Evolutionary conservation across 768 basidiomycete genomes (phyloP), one percentile per base, ranked within the genome.

Genomic region (Favolaschia claudopus): DNA sequence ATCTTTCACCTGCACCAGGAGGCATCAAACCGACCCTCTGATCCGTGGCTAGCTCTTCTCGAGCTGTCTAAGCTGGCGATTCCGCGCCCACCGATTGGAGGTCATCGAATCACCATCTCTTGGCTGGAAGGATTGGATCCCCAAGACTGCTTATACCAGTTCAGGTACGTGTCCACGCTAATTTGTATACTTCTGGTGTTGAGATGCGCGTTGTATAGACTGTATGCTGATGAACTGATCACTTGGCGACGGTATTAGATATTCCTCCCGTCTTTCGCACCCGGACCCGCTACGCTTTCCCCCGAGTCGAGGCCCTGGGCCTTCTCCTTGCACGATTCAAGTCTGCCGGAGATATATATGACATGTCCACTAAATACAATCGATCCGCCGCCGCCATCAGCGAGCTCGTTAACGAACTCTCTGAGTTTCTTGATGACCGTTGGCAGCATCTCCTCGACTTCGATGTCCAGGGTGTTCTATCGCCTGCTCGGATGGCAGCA

Each of bases 381-480:
- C 46, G 67, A 10, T 42, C 55, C 19, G 63, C 62, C 37, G 52
- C 63, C 5, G 44, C 67, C 14, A 65, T 69, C 6, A 66, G 61
- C 1, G 50, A 68, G 44, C 36, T 60, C 27, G 59, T 62, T 13
- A 64, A 64, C 38, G 50, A 45, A 31, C 48, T 66, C 2, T 29
- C 38, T 15, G 19, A 22, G 5, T 61, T 36, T 31, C 22, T 69
- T 14, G 48, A 69, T 47, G 25, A 60, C 14, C 55, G 36, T 17
- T 70, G 69, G 69, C 12, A 45, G 8, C 52, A 66, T 38, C 52
- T 67, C 19, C 59, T 70, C 24, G 39, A 60, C 13, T 69, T 47
- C 46, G 69, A 67, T 32, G 27, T 24, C 9, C 22, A 44, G 14
- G 27, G 52, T 13, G 25, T 60, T 27, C 62, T 70, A 14, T 14